phyloP scores from a whole-genome alignment of 2,329 filamentous ascomycete species.

The Scleromitrula shiraiana region DNA sequence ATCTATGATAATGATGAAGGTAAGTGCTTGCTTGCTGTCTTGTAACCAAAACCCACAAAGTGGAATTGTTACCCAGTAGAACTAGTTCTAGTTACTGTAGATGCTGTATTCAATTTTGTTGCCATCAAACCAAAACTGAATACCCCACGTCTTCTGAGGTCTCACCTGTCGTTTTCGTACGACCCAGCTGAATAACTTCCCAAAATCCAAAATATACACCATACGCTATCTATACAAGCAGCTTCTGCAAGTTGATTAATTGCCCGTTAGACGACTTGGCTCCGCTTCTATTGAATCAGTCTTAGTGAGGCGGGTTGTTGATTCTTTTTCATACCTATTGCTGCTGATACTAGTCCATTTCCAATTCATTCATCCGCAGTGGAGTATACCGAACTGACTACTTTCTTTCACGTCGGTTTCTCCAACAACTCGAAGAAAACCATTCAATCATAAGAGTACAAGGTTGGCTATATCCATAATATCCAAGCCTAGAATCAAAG shows the following conservation, averaged over 20 bases:
- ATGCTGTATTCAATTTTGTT: not conserved
- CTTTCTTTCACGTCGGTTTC: too few species aligned
- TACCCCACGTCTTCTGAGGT: not conserved
- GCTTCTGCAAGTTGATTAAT: conserved; percentile 1
- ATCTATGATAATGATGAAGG: conserved; percentile 1
- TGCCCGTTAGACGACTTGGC: conserved; percentile 5
- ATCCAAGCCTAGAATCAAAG: not conserved
- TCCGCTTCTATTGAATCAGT: conserved; percentile 5
- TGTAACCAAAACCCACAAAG: not conserved
- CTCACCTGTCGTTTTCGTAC: not conserved
- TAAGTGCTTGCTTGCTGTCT: not conserved
- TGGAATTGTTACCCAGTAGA: conserved; percentile 3
- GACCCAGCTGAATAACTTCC: conserved; percentile 2
- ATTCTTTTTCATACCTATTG: not conserved
- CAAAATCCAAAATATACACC: not conserved
- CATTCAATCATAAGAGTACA: not conserved
- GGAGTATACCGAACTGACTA: not conserved
- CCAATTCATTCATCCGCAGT: not conserved
- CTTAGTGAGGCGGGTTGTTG: conserved; percentile 5
- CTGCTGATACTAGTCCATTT: not conserved
- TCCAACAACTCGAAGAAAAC: not conserved
- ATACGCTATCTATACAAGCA: not conserved
- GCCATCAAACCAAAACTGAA: not conserved
- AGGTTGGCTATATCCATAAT: not conserved
- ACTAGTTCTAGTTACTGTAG: not conserved